phyloP scores from a whole-genome alignment of 345 rosid genomes.

The Capsella bursapastoris region DNA sequence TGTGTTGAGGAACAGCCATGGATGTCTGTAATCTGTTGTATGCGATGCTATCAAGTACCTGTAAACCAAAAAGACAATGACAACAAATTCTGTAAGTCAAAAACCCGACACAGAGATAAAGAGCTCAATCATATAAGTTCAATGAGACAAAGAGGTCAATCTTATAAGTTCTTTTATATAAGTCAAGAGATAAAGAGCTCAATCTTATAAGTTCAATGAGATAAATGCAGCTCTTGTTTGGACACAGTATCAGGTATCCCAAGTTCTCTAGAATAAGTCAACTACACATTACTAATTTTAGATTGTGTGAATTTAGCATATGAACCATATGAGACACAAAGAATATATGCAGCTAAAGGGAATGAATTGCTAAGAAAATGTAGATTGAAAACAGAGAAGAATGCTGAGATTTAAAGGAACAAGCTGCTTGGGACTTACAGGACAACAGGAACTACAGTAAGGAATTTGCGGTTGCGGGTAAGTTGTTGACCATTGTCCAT shows the following conservation, averaged over 20 bases:
- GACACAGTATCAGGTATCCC: not conserved
- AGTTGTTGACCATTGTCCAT: slow-evolving; percentile 95
- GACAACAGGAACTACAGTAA: slow-evolving; percentile 91
- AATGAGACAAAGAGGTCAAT: too few relatives aligned
- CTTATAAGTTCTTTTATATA: too few relatives aligned
- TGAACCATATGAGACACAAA: not conserved
- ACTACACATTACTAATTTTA: not conserved
- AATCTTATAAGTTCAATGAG: not conserved
- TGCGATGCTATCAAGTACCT: slow-evolving; percentile 98
- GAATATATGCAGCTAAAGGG: slow-evolving; percentile 4
- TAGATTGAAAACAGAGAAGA: not conserved
- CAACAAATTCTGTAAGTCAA: too few relatives aligned
- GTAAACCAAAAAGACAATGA: not conserved
- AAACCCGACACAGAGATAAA: too few relatives aligned
- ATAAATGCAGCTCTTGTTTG: not conserved
- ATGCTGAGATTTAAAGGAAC: not conserved
- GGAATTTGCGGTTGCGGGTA: slow-evolving; percentile 89
- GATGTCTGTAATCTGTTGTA: slow-evolving; percentile 92
- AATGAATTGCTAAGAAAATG: not conserved
- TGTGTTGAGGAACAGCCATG: slow-evolving; percentile 91
- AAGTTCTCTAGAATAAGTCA: not conserved
- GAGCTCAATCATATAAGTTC: too few relatives aligned
- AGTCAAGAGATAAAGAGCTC: not conserved
- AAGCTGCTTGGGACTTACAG: slow-evolving; percentile 60
- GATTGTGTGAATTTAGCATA: not conserved